A percentile compares a stretch with the other conserved stretches of the same genome.
phyloP scores from a whole-genome alignment of 2,329 filamentous ascomycete genomes.

The Diaporthe caulivora region DNA sequence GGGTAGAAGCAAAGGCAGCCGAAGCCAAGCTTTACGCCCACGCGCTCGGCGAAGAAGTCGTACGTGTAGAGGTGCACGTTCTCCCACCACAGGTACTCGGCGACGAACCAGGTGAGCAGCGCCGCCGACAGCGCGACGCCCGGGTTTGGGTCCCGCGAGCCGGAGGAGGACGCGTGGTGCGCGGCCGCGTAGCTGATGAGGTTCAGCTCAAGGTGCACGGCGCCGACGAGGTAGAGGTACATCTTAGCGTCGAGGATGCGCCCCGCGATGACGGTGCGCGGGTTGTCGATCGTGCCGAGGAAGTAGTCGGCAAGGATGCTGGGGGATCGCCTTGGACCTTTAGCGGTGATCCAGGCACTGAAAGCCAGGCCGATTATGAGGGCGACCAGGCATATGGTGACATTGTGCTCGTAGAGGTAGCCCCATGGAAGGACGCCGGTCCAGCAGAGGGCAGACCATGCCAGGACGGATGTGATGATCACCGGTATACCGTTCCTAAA shows the following conservation, averaged over 20 bases:
- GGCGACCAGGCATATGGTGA: not conserved
- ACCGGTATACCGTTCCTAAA: slow-evolving; percentile 32
- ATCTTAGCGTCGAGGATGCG: slow-evolving; percentile 35
- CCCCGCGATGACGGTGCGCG: not conserved
- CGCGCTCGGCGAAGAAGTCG: slow-evolving; percentile 36
- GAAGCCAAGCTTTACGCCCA: slow-evolving; percentile 35
- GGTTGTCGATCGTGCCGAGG: slow-evolving; percentile 32
- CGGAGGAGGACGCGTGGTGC: not conserved
- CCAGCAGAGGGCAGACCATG: slow-evolving; percentile 29
- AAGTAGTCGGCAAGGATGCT: slow-evolving; percentile 17
- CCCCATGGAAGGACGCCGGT: slow-evolving; percentile 26
- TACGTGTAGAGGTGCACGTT: slow-evolving; percentile 39
- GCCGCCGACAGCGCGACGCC: slow-evolving; percentile 29
- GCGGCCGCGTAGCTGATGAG: slow-evolving; percentile 31
- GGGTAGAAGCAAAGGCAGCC: slow-evolving; percentile 37
- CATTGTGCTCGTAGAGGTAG: slow-evolving; percentile 25
- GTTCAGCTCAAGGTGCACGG: slow-evolving; percentile 38
- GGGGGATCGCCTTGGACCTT: not conserved
- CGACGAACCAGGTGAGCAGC: slow-evolving; percentile 36
- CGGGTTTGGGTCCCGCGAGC: slow-evolving; percentile 6
- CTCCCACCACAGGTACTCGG: slow-evolving; percentile 36
- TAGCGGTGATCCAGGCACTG: slow-evolving; percentile 12
- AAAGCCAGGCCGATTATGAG: slow-evolving; percentile 16
- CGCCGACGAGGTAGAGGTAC: slow-evolving; percentile 35
- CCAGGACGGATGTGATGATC: slow-evolving; percentile 12